Evolutionary conservation across 106 monocot species (phyloP), one percentile per base, ranked within the genome.

Genomic region (Dendrobium huoshanense): DNA sequence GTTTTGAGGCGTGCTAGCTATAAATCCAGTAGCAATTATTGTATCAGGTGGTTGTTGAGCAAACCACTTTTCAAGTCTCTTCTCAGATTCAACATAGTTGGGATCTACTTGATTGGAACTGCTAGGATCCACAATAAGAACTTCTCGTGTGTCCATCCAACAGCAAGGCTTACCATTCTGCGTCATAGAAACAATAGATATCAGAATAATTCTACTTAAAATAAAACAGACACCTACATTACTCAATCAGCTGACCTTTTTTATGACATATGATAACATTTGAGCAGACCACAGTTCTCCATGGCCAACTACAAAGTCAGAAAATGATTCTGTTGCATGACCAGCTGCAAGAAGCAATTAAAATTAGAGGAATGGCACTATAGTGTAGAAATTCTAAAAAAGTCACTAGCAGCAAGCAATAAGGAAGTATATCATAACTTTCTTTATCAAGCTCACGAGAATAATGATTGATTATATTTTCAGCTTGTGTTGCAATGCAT

Each of bases 201-300:
- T 65, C 51, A 13, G 70, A 68, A 73, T 4, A 41, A 75, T 29
- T 24, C 37, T 24, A 74, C 7, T 42, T 41, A 76, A 11, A 33
- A 37, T 10, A 70, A 33, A 70, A 70, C 31, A 70, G 16, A 70
- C 22, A 27, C 56, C 47, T n/a, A 29, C 48, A 16, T 1, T 73
- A 73, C 20, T 17, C 19, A 78, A 45, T 41, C 11, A 48, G 58
- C 72, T 75, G 43, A 95, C 98, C 95, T 99, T 99, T 77, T 83
- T 90, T 73, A 99, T 95, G 48, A 85, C 86, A 82, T 84, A 87
- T 72, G 98, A 89, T 77, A 99, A 80, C 93, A 99, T 85, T 80
- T 99, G 95, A 75, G 98, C 98, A 84, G 98, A 99, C 98, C 98
- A 99, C 29, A 99, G 42, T 81, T 99, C 98, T 72, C 98, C 98